Base-by-base conservation (phyloP, 305 asterid genomes). In the Rubia tinctorum region DNA sequence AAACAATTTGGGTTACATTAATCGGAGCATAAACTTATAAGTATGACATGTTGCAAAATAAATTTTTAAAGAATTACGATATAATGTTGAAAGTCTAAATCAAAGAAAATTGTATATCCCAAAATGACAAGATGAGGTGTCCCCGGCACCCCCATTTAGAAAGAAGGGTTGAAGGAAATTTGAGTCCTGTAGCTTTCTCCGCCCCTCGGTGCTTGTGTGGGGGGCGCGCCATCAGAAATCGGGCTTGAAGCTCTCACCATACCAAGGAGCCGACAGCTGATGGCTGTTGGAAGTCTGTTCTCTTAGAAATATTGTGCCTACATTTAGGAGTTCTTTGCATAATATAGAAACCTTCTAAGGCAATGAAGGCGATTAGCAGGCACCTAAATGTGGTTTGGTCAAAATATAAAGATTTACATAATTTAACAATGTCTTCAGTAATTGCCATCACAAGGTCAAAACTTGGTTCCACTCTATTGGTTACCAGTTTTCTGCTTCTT, bases 401-500 rank as follows among this genome's bases (percentile, higher is more conserved):
- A 4, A 45, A 45, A 45, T 10, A 14, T 14, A 45, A 45, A 45
- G 53, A 45, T 45, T 45, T 45, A 45, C 53, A 12, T 47, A 47
- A 47, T 47, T 47, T 47, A 47, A 47, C 14, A 49, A 10, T 7
- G n/a, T 49, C 55, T 49, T 4, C 55, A 7, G 55, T 18, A 49
- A 15, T 49, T 0, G 55, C 55, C 13, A 53, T 53, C 59, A 18
- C 23, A 53, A 18, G 22, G 22, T 53, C 59, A 53, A 53, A 53
- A 18, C 68, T 10, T n/a, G 53, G 20, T 20, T 66, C 47, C 20
- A 23, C 44, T 37, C 34, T 71, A 53, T 86, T 87, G 80, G 77
- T 22, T 82, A 47, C 86, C 87, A 14, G 68, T 77, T 81, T 86
- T 73, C 62, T 83, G 79, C 78, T 78, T 82, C 69, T 90, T 95